Percentiles rank a stretch among this genome's conserved stretches.
Evolutionary conservation across 139 green algal genomes (phyloP).

Genomic region (Haematococcus sp.): DNA sequence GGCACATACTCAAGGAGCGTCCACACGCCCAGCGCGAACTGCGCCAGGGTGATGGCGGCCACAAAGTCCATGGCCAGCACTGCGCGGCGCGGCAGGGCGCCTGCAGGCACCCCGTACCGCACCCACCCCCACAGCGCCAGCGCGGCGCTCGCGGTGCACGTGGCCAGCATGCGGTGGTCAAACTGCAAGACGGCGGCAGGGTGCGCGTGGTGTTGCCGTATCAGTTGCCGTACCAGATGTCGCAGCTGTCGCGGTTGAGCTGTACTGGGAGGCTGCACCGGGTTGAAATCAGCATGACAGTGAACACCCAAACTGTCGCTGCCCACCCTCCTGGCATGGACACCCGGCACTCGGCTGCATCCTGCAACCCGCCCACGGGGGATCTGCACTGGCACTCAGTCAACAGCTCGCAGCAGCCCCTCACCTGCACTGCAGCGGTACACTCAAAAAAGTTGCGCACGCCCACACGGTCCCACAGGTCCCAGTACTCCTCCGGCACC

Average conservation of each 20-base stretch:
- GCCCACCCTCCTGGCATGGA: no score
- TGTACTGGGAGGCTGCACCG: no score
- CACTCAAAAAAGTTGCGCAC: slow-evolving; percentile 92
- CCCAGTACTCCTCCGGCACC: slow-evolving; percentile 89
- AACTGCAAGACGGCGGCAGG: slow-evolving; percentile 16
- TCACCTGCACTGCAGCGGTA: slow-evolving; percentile 87
- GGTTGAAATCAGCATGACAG: no score
- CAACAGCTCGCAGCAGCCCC: not conserved
- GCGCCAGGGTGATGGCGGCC: slow-evolving; percentile 46
- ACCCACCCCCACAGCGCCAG: slow-evolving; percentile 46
- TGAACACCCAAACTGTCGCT: no score
- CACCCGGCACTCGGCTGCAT: no score
- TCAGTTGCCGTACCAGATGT: no score
- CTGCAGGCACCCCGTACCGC: not conserved
- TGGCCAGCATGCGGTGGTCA: slow-evolving; percentile 64
- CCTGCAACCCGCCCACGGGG: no score
- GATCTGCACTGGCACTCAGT: no score
- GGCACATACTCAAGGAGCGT: slow-evolving; percentile 92
- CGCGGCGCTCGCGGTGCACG: slow-evolving; percentile 65
- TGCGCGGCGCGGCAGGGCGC: slow-evolving; percentile 10
- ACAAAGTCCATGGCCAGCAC: slow-evolving; percentile 55
- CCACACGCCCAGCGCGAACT: slow-evolving; percentile 73
- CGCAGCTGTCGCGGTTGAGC: no score
- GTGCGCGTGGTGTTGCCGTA: no score
- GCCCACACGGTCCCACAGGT: slow-evolving; percentile 36